Base-by-base conservation (phyloP, 495 filamentous ascomycete species). In the Oidiodendron maius region DNA sequence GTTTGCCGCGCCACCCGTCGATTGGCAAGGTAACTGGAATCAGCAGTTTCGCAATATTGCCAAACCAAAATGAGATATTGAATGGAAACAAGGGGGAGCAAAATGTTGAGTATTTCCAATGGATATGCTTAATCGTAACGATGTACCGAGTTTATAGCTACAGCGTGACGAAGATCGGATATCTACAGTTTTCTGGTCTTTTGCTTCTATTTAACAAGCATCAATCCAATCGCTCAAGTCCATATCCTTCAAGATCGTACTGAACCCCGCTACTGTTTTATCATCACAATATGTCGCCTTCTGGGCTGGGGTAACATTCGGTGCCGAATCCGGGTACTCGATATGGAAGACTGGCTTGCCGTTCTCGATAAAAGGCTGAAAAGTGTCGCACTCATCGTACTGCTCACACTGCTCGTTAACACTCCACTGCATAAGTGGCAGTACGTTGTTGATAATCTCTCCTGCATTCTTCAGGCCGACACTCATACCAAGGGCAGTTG, bases 331-430 rank as follows among this genome's bases (percentile, higher is more conserved):
- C 18, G 77, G 71, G 53, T 89, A 87, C 64, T 87, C 84, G 43
- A 87, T 83, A 55, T 87, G 78, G 56, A 87, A 87, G 18, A 89
- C 81, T 0, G 84, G 83, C 64, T 87, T 86, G 41, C 65, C 67
- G 3, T 68, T 72, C 12, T 69, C 52, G 22, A 78, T 68, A 55
- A 87, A 87, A 18, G 76, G 61, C 2, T 63, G 59, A 53, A 78
- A 85, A 1, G 59, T 67, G 22, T 66, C 66, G 52, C 83, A 87
- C 54, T 83, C 78, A 5, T 68, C 50, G 39, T 76, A 75, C 58
- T 79, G 59, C 2, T 75, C 77, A 58, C 84, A 89, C 61, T 87
- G 78, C 68, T 89, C 84, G 61, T 87, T 86, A 40, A 89, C 82
- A 12, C 68, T 70, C 70, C 83, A 89, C 51, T 87, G 72, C 57